phyloP scores from a whole-genome alignment of 2,329 filamentous ascomycete genomes.

The Periconia macrospinosa region DNA sequence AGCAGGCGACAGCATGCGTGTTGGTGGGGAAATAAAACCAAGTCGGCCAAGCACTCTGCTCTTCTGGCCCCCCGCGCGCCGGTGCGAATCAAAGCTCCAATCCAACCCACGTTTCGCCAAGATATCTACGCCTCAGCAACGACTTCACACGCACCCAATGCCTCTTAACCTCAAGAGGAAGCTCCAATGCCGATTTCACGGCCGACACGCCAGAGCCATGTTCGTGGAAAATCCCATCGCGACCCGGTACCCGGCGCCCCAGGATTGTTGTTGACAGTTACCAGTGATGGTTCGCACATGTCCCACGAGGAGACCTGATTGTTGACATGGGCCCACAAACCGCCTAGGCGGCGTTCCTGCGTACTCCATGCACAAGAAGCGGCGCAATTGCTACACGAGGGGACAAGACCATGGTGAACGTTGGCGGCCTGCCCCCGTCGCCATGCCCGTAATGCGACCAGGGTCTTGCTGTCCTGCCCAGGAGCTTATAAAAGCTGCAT shows the following conservation, averaged over 20 bases:
- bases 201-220: constrained; percentile 17
- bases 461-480: constrained; percentile 2
- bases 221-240: constrained; percentile 16
- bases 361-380: not conserved
- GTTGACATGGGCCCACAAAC: constrained; percentile 9
- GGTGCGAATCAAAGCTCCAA: constrained; percentile 7
- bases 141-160: not conserved
- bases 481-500: constrained; percentile 10
- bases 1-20: no score
- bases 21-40: no score
- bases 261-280: constrained; percentile 26
- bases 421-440: constrained; percentile 12
- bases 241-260: constrained; percentile 20
- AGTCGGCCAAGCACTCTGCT: not conserved
- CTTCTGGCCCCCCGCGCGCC: no score
- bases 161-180: constrained; percentile 18
- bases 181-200: constrained; percentile 24
- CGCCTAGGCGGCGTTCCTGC: constrained; percentile 14
- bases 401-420: constrained; percentile 9
- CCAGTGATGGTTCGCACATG: constrained; percentile 20
- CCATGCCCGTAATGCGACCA: constrained; percentile 3
- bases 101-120: constrained; percentile 8
- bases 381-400: not conserved
- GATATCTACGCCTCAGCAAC: not conserved
- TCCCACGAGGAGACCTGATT: constrained; percentile 30